Evolutionary conservation across 2,329 filamentous ascomycete species (phyloP).

Genomic region (Falciphora oryzae): DNA sequence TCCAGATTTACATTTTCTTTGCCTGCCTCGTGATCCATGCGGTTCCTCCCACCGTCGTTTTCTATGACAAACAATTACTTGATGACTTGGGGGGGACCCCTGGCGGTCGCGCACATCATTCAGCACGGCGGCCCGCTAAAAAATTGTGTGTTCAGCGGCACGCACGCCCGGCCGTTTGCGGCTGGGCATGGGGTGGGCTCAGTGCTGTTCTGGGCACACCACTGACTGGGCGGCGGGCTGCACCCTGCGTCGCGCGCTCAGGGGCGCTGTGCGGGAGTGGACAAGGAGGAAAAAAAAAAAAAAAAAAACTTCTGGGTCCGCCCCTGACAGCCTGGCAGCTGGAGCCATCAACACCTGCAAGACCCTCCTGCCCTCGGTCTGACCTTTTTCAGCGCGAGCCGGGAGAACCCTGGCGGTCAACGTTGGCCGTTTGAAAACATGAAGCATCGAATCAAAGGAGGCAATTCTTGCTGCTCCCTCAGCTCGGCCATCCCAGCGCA

Average conservation of each 20-base stretch:
- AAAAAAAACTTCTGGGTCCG: background rate
- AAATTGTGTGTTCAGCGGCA: background rate
- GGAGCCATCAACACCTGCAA: too few relatives aligned
- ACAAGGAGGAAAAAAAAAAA: background rate
- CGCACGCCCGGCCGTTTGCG: background rate
- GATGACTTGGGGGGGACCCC: background rate
- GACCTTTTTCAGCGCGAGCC: background rate
- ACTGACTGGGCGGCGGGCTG: background rate
- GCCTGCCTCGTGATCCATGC: background rate
- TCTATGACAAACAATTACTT: constrained; percentile 2
- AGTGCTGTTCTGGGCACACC: background rate
- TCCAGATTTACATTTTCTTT: background rate
- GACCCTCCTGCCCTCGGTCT: background rate
- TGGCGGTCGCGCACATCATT: background rate
- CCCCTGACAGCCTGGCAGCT: background rate
- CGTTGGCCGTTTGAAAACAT: background rate
- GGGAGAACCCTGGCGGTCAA: background rate
- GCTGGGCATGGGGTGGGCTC: background rate
- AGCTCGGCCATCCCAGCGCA: too few relatives aligned
- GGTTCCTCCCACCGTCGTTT: background rate
- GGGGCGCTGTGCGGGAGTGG: too few relatives aligned
- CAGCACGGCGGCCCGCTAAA: background rate
- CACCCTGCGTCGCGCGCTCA: background rate
- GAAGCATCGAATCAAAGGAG: background rate
- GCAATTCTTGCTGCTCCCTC: background rate